These are phyloP conservation scores for Calonectria fujianensis DNA, from an alignment of 2,329 filamentous ascomycete genomes.

Conservation along the genomic window DNA sequence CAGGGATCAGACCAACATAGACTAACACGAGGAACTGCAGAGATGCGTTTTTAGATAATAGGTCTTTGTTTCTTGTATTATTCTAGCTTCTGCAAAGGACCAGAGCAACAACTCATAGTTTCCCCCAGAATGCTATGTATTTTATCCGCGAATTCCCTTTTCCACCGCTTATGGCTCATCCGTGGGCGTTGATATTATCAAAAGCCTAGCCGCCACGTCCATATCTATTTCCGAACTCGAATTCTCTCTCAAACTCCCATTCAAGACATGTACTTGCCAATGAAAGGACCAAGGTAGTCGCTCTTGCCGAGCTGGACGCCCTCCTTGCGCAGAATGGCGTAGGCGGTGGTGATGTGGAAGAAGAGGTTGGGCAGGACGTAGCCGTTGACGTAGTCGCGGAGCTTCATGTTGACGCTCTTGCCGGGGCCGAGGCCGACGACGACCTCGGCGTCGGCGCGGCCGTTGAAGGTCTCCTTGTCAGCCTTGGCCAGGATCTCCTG, in stretches of 20 bases:
- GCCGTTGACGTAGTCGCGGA: conserved; percentile 65
- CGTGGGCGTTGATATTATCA: not conserved
- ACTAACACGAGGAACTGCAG: conserved; percentile 12
- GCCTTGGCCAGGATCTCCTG: conserved; percentile 57
- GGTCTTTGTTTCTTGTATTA: conserved; percentile 13
- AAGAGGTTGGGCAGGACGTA: conserved; percentile 76
- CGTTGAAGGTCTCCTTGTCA: conserved; percentile 59
- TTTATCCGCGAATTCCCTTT: not conserved
- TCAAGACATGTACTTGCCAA: conserved; percentile 53
- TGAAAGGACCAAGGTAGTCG: conserved; percentile 68
- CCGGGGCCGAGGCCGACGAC: conserved; percentile 56
- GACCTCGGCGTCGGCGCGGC: conserved; percentile 55
- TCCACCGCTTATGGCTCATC: not conserved
- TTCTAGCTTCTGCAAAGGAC: not conserved
- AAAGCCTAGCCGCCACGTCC: conserved; percentile 1
- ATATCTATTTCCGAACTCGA: not conserved
- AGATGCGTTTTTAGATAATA: not conserved
- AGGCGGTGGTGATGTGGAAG: conserved; percentile 78
- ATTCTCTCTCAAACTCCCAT: not conserved
- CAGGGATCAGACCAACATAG: not conserved
- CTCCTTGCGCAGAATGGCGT: conserved; percentile 76
- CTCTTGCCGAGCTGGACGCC: conserved; percentile 78
- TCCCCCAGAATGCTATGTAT: not conserved
- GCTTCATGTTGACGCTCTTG: conserved; percentile 53
- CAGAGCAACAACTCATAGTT: not conserved